Conservation (phyloP, 257 asterid genomes). For the Orobanche coerulescens region DNA sequence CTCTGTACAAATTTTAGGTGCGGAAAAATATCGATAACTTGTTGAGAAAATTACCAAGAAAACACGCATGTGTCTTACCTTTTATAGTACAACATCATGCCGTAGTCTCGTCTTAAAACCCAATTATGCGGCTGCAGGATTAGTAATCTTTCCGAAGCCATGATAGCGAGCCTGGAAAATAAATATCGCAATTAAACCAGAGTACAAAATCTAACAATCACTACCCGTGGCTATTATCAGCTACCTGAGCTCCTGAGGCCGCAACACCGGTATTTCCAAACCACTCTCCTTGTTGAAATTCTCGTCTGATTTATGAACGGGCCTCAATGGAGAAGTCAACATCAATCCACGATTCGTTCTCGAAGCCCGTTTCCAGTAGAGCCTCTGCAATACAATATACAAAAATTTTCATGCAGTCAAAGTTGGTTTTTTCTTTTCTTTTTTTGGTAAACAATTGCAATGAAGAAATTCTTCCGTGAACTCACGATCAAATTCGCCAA, state of each 20-base stretch:
- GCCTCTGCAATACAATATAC: slow-evolving; percentile 52
- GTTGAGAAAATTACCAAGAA: too few species aligned
- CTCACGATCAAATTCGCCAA: slow-evolving; percentile 94
- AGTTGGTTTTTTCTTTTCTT: too few species aligned
- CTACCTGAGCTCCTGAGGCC: slow-evolving; percentile 92
- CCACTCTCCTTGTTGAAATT: slow-evolving; percentile 34
- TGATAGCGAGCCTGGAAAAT: slow-evolving; percentile 69
- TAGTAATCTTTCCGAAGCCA: slow-evolving; percentile 84
- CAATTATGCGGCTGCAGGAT: slow-evolving; percentile 90
- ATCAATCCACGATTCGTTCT: slow-evolving; percentile 69
- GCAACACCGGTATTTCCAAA: slow-evolving; percentile 56
- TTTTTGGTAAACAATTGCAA: not conserved
- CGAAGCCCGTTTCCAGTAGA: slow-evolving; percentile 95
- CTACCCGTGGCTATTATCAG: too few species aligned
- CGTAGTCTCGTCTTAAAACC: slow-evolving; percentile 75
- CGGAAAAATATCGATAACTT: too few species aligned
- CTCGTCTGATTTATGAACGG: slow-evolving; percentile 46
- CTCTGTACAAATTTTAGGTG: slow-evolving; percentile 58
- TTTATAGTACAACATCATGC: slow-evolving; percentile 84
- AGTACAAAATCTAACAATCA: too few species aligned
- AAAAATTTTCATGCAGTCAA: too few species aligned
- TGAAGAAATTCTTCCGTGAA: not conserved
- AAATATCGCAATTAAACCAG: slow-evolving; percentile 18
- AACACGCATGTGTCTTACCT: slow-evolving; percentile 32
- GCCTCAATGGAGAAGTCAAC: slow-evolving; percentile 86